Conservation (phyloP, 805 yeast species). For the Metschnikowia lunata region DNA sequence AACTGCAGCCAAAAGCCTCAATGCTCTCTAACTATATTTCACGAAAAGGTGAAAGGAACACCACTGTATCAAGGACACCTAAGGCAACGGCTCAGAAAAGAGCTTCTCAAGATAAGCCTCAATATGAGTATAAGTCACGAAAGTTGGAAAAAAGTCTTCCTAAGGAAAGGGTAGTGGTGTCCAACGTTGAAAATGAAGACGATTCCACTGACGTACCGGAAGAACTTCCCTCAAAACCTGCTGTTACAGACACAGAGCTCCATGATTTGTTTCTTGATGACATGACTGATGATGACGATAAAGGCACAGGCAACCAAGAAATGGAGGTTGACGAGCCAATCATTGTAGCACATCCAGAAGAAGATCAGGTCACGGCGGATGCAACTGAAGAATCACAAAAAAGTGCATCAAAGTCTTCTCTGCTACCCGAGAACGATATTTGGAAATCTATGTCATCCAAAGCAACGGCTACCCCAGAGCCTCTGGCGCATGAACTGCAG, state of each 20-base stretch:
- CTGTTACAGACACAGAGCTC: constrained; percentile 8
- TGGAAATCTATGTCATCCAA: constrained; percentile 5
- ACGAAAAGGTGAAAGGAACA: constrained; percentile 11
- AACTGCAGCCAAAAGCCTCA: constrained; percentile 10
- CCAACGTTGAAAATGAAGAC: constrained; percentile 15
- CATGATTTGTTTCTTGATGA: constrained; percentile 16
- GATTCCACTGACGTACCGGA: constrained; percentile 1
- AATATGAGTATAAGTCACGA: constrained; percentile 33
- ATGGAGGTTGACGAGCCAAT: constrained; percentile 14
- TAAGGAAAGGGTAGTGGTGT: constrained; percentile 35
- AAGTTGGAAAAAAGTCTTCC: constrained; percentile 28
- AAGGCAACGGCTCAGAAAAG: constrained; percentile 2
- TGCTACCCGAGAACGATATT: constrained; percentile 2
- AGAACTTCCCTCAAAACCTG: not conserved
- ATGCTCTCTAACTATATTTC: constrained; percentile 15
- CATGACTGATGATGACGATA: constrained; percentile 15
- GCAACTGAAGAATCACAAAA: not conserved
- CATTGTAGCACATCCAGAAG: constrained; percentile 7
- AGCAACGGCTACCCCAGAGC: not conserved
- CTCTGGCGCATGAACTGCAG: not conserved
- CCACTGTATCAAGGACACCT: not conserved
- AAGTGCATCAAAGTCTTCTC: not conserved
- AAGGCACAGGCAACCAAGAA: not conserved
- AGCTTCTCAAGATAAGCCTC: constrained; percentile 1
- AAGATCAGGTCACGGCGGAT: not conserved